Percentiles rank a stretch among this genome's conserved stretches.
These are phyloP conservation scores for Blakeslea trispora DNA, from an alignment of 371 early-diverging fungal genomes.

Conservation along the genomic window DNA sequence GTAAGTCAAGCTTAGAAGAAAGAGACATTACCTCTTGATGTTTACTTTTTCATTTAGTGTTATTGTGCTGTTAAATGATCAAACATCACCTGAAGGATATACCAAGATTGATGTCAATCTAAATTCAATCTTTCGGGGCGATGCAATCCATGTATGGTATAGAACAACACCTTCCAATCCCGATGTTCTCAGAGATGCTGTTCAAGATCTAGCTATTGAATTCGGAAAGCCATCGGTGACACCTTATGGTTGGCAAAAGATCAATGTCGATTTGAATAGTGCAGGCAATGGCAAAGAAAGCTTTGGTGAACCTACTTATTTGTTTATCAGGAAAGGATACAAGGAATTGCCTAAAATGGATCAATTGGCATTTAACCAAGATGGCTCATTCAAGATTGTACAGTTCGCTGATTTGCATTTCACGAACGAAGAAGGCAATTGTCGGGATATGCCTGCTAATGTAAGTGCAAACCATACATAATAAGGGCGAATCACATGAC, in stretches of 20 bases:
- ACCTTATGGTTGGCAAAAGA: conserved; percentile 38
- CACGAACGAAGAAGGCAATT: conserved; percentile 51
- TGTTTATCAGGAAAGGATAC: conserved; percentile 32
- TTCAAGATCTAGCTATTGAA: conserved; percentile 39
- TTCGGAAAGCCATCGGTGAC: conserved; percentile 31
- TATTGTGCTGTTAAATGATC: conserved; percentile 35
- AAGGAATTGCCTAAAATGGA: conserved; percentile 26
- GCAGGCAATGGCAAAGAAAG: conserved; percentile 26
- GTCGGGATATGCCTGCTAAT: conserved; percentile 38
- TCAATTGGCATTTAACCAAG: conserved; percentile 37
- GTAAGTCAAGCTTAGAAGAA: too few species aligned
- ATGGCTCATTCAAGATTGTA: conserved; percentile 55
- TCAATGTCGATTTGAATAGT: conserved; percentile 38
- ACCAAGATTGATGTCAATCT: conserved; percentile 37
- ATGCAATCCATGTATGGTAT: conserved; percentile 39
- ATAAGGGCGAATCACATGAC: not conserved
- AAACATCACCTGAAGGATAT: conserved; percentile 43
- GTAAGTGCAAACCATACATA: conserved; percentile 24
- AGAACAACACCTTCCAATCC: conserved; percentile 21
- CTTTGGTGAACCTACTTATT: conserved; percentile 42
- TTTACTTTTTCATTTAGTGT: conserved; percentile 16
- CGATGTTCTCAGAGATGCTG: conserved; percentile 14
- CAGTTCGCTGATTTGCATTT: conserved; percentile 60
- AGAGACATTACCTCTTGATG: not conserved
- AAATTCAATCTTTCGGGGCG: conserved; percentile 39